Base-by-base conservation (phyloP, 768 basidiomycete species). In the Termitomyces heimii region DNA sequence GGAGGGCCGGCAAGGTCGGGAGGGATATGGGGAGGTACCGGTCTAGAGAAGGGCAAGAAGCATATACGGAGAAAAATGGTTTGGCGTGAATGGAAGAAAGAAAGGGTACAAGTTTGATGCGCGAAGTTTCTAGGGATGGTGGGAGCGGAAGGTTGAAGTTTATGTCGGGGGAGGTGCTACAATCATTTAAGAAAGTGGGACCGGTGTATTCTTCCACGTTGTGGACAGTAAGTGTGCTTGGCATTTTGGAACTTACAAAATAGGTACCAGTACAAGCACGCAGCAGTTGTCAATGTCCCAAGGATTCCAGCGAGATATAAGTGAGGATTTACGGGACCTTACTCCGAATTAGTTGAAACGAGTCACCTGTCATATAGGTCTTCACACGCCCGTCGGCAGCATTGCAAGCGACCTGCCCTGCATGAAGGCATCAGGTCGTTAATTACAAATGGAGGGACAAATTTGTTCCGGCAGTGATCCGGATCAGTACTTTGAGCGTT, bases 101-200 rank as follows among this genome's bases (percentile, higher is more conserved):
- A 65, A 79, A 82, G 0, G 78, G 79, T 2, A 72, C 71, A 22
- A 82, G 64, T 53, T 70, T 74, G 49, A 81, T 65, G 22, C 74
- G 72, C 6, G 71, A 63, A 22, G 71, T 75, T 62, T 77, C 73
- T 26, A 82, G 67, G 10, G 51, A 52, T 0, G 70, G 54, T 2
- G 72, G 75, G 16, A 80, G 66, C 20, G 73, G 74, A 47, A 76
- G 67, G 57, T 64, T 69, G 65, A 80, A 76, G 56, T 80, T 77
- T 61, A 75, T 34, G 53, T 76, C 70, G 58, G n/a, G 26, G 0
- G 45, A 34, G 28, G 54, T 13, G 28, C 55, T 60, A 29, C 51
- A 53, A 18, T 60, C 55, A 8, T 48, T 45, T 14, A 37, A 22
- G 18, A 60, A 53, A 6, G 54, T 34, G 8, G 32, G 4, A 2